Base-by-base conservation (phyloP, 345 rosid species). In the Dovyalis caffra region DNA sequence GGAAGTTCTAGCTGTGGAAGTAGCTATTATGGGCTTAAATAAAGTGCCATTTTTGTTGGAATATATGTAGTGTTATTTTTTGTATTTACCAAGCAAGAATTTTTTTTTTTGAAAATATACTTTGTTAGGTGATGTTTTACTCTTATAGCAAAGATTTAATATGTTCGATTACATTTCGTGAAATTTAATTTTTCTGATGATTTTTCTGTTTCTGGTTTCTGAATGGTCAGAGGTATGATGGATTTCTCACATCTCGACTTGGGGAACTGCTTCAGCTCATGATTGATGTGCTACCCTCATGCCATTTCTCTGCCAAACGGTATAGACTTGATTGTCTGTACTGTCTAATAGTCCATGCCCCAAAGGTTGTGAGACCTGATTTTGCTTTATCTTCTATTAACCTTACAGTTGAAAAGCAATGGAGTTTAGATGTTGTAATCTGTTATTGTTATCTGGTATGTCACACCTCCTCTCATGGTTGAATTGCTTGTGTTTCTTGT, bases 261-360 rank as follows among this genome's bases (percentile, higher is more conserved):
- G 88, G 88, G 79, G 91, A 91, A 77, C 73, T 93, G 83, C 90
- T 88, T 65, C 83, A 76, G 64, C 87, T 89, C 34, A 90, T 95
- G 98, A 85, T 87, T 56, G 88, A 91, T 76, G 88, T 87, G 77
- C 74, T 88, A 71, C 87, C 92, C 2, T 79, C 78, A 4, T 90
- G 97, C 79, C 98, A 93, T 85, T 94, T 91, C 75, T 93, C 98
- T 79, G 98, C 98, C 53, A 95, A 87, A 87, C 90, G 90, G 43
- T 90, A 93, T 77, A 90, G 97, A 71, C 97, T 95, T 69, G 96
- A 93, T 69, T 95, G 99, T 82, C 85, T 95, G 81, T 86, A 95
- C 85, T 83, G 83, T 85, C 82, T 95, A 12, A 84, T 91, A 74
- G 91, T 84, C 65, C 84, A 86, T 85, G 86, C 82, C 20, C 86